Base-by-base conservation (phyloP, 768 basidiomycete species). In the Russula griseocarnosa region DNA sequence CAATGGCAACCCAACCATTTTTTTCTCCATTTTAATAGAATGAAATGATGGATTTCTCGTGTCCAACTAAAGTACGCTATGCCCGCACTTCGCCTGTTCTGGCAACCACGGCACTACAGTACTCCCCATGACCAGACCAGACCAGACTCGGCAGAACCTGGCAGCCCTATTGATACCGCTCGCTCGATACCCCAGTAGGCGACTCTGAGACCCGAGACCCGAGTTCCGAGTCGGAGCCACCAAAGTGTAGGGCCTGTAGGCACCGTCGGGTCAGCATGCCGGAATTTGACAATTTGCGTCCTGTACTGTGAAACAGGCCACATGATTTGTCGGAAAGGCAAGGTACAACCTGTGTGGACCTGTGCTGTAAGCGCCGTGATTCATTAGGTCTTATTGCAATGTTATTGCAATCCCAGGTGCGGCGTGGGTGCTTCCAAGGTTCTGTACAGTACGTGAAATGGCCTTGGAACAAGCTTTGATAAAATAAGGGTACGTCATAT, bases 21-120 rank as follows among this genome's bases (percentile, higher is more conserved):
- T 61, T 61, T 55, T 46, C 55, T 61, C n/a, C 46, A 13, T 20
- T 58, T 57, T 44, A 16, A 34, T 58, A 58, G 56, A 46, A 42
- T 11, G 32, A 34, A 20, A 8, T 32, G 60, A 53, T 54, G 44
- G 52, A 61, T 61, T 53, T 60, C 51, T 11, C 10, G 5, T 10
- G n/a, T 3, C 13, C 5, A 40, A 50, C 22, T 26, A 24, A 14
- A 26, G 38, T 28, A 40, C 40, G 38, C 26, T 34, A 36, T 26
- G 9, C 22, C 52, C 46, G 46, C 46, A 47, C 5, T 18, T 50
- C 49, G 49, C 26, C 16, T 28, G 46, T 22, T 46, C 46, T n/a
- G n/a, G 3, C 20, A 22, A 20, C 46, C 8, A 6, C 10, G 46
- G 22, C 10, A 20, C 46, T 36, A 11, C 11, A 3, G 11, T 10